Conservation (phyloP, 2,329 filamentous ascomycete species). For the Colletotrichum cuscutae region DNA sequence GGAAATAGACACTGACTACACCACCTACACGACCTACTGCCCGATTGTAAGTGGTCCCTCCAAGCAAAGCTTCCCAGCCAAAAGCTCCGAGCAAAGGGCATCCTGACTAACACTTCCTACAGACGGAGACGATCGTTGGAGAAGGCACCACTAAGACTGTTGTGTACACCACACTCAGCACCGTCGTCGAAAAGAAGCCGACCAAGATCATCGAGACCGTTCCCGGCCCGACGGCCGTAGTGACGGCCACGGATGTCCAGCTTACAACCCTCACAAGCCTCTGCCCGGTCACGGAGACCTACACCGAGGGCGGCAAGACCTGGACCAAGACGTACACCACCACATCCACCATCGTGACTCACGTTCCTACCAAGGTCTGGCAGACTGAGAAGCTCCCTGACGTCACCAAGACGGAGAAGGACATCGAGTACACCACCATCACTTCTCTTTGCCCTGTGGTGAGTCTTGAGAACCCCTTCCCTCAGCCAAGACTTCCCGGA, state of each 20-base stretch:
- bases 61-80: no score
- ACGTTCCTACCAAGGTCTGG: conserved; percentile 45
- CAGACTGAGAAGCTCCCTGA: conserved; percentile 47
- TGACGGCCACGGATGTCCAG: conserved; percentile 45
- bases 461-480: no score
- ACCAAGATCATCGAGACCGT: conserved; percentile 48
- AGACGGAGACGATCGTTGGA: conserved; percentile 49
- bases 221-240: conserved; percentile 46
- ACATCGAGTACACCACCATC: conserved; percentile 52
- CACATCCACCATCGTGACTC: conserved; percentile 42
- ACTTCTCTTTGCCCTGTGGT: conserved; percentile 55
- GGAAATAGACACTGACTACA: conserved; percentile 50
- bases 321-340: conserved; percentile 40
- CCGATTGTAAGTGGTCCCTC: conserved; percentile 42
- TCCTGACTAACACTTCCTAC: neutral
- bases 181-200: conserved; percentile 44
- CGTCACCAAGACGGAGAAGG: conserved; percentile 49
- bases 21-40: conserved; percentile 56
- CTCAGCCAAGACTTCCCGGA: no score
- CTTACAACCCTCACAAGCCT: conserved; percentile 33
- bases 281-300: conserved; percentile 26
- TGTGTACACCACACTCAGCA: conserved; percentile 42
- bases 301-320: conserved; percentile 35
- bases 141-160: conserved; percentile 42
- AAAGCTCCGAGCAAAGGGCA: no score